Base-by-base conservation (phyloP, 805 yeast genomes). In the Candida montana region DNA sequence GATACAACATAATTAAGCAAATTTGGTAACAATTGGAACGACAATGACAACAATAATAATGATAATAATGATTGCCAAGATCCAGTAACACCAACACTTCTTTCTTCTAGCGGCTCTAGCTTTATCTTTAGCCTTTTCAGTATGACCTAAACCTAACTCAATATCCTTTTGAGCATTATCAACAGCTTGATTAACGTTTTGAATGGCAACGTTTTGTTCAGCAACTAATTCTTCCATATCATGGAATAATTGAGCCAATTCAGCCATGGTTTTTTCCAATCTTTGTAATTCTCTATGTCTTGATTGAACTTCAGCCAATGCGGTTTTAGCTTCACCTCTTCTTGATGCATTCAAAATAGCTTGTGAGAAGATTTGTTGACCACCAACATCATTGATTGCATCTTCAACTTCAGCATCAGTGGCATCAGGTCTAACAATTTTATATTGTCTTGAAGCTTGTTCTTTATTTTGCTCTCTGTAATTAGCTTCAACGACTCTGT, bases 141-240 rank as follows among this genome's bases (percentile, higher is more conserved):
- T 89, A 64, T 93, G 95, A 18, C 93, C 95, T 31, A 89, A 87
- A 63, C 97, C 99, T 62, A 82, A 81, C 69, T 90, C 96, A 54
- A 93, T 81, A 62, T 93, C 95, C 47, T 77, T 80, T 65, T 89
- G 96, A 21, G 96, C 98, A 42, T 71, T 74, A 45, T 70, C 79
- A 47, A 90, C 85, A 55, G 86, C 83, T 52, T 85, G 79, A 61
- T 89, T 89, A 50, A 88, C 79, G 58, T 80, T 84, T 59, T 82
- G 85, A 52, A 93, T 81, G 47, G 83, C 80, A 53, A 79, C 88
- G 64, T 90, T 96, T 70, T 93, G 98, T 67, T 90, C 96, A 53
- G 91, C 88, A 36, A 91, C 97, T 67, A 93, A 72, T 59, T 86
- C 86, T 67, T 93, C 97, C 93, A 93, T 87, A 62, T 93, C 98